Conservation (phyloP, 768 basidiomycete genomes). For the Trichaptum fuscoviolaceum region DNA sequence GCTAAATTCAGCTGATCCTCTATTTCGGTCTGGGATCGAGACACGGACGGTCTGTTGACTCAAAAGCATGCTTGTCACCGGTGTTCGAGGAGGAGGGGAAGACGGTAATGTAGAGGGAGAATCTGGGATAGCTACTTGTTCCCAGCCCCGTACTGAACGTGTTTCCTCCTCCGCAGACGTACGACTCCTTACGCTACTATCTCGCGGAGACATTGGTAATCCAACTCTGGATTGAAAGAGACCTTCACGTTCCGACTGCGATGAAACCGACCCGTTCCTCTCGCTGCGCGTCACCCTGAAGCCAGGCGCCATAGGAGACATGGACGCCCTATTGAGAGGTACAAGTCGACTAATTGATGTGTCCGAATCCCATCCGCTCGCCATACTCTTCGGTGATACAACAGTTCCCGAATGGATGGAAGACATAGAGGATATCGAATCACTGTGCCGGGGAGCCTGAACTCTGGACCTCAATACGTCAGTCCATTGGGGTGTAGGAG, state of each 20-base stretch:
- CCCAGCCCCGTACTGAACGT: slow-evolving; percentile 24
- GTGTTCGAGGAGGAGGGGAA: slow-evolving; percentile 34
- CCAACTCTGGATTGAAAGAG: slow-evolving; percentile 19
- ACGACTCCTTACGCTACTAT: not conserved
- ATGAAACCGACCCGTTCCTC: slow-evolving; percentile 36
- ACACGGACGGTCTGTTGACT: slow-evolving; percentile 24
- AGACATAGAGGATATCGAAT: slow-evolving; percentile 50
- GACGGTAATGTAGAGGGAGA: slow-evolving; percentile 35
- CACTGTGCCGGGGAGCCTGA: slow-evolving; percentile 35
- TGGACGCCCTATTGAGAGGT: slow-evolving; percentile 57
- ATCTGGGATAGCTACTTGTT: slow-evolving; percentile 27
- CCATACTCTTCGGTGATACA: slow-evolving; percentile 29
- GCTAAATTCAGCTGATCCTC: slow-evolving; percentile 27
- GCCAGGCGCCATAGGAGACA: slow-evolving; percentile 67
- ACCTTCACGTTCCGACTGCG: slow-evolving; percentile 38
- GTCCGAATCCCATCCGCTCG: slow-evolving; percentile 53
- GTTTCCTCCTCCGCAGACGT: not conserved
- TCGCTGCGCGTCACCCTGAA: slow-evolving; percentile 33
- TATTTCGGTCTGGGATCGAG: slow-evolving; percentile 23
- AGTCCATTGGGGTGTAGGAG: slow-evolving; percentile 38
- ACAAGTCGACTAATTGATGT: slow-evolving; percentile 47
- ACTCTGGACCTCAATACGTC: slow-evolving; percentile 39
- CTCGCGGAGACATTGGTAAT: not conserved
- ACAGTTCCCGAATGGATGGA: slow-evolving; percentile 55
- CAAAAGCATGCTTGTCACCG: slow-evolving; percentile 23